Evolutionary conservation across 208 protist genomes (phyloP), one percentile per base, ranked within the genome.

Genomic region (Leishmania aethiopica): DNA sequence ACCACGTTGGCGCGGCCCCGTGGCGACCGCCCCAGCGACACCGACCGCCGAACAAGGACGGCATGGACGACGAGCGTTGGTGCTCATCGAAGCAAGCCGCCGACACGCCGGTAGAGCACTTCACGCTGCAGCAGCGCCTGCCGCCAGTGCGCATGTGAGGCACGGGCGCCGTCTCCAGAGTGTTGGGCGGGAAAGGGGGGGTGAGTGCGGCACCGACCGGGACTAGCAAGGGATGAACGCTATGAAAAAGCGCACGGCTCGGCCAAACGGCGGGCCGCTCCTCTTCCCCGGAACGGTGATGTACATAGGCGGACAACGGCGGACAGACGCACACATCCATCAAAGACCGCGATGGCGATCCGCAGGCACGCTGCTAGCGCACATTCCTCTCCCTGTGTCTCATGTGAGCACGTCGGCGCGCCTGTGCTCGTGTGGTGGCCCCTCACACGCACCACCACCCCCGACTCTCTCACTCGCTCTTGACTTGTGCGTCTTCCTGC

Each of bases 41-140:
- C 51, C 51, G 6, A 35, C 51, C 8, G 28, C 13, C 13, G n/a
- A n/a, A 42, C 1, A 59, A 32, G 19, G 37, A n/a, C 45, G 35
- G 40, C 15, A 22, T 59, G 60, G 28, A 35, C 49, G 57, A 32
- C 37, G 78, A 76, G 47, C 77, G 84, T 5, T 93, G 87, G 80
- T 79, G 66, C 13, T 93, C 89, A 25, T 89, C 86, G 13, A 93
- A 85, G 78, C 77, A 85, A 55, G 28, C 60, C 0, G 80, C 83
- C 28, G 92, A 96, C 78, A 64, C 79, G 17, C 77, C 86, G 6
- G 86, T 96, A 15, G 83, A 75, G 17, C 85, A 88, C 66, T 90
- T 84, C 70, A 84, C 87, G 0, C 91, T 96, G 45, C 92, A 96
- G 83, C 76, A 91, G 22, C 83, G 88, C 71, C 84, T 92, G 69